A percentile compares a stretch with the other conserved stretches of the same genome.
Conservation (phyloP, 768 basidiomycete species). For the Mycena alexandri region DNA sequence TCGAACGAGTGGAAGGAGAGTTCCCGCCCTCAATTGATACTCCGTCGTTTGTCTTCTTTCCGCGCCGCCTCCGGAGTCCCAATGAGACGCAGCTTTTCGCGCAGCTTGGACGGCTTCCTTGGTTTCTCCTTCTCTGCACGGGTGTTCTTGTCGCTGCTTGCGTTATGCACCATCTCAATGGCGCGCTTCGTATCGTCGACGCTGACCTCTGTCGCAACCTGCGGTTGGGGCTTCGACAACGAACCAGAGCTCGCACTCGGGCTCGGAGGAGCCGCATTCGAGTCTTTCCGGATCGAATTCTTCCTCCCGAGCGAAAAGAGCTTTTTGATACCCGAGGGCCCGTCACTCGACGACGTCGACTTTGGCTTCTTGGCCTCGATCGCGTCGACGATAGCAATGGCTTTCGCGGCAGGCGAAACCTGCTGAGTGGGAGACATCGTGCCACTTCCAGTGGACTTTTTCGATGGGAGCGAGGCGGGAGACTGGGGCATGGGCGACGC, state of each 20-base stretch:
- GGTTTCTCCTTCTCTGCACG: slow-evolving; percentile 33
- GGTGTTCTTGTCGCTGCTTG: slow-evolving; percentile 17
- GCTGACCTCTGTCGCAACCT: slow-evolving; percentile 14
- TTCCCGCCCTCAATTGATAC: slow-evolving; percentile 20
- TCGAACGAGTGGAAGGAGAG: neutral
- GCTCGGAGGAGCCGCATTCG: slow-evolving; percentile 24
- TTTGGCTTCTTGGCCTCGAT: slow-evolving; percentile 59
- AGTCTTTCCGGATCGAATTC: slow-evolving; percentile 50
- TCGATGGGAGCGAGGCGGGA: slow-evolving; percentile 40
- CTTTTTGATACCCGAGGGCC: slow-evolving; percentile 47
- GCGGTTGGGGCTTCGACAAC: neutral
- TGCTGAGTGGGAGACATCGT: slow-evolving; percentile 21
- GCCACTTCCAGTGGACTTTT: slow-evolving; percentile 9
- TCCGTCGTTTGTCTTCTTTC: slow-evolving; percentile 52
- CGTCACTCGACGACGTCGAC: slow-evolving; percentile 29
- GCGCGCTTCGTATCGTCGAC: slow-evolving; percentile 39
- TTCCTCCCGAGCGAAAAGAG: slow-evolving; percentile 56
- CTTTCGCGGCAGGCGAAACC: slow-evolving; percentile 66
- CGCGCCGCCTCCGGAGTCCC: slow-evolving; percentile 55
- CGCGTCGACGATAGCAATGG: slow-evolving; percentile 72
- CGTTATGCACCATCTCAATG: slow-evolving; percentile 37
- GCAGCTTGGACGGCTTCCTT: slow-evolving; percentile 47
- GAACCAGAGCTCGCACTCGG: slow-evolving; percentile 9
- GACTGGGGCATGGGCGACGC: slow-evolving; percentile 46
- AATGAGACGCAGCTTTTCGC: slow-evolving; percentile 49